A percentile compares a stretch with the other conserved stretches of the same genome.
Evolutionary conservation across 345 rosid genomes (phyloP).

Genomic region (Salix udensis): DNA sequence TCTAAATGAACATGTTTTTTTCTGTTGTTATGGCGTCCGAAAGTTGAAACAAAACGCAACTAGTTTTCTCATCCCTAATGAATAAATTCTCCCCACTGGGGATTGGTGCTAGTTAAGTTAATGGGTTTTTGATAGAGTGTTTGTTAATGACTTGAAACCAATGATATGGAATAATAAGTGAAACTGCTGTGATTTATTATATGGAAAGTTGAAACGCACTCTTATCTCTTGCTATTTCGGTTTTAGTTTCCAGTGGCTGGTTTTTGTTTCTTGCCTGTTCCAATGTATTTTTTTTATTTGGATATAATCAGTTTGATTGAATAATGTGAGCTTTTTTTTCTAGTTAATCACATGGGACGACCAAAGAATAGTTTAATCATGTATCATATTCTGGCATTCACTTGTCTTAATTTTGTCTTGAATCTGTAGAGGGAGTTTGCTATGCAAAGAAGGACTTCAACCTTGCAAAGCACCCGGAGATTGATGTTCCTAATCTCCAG

Average conservation of each 20-base stretch:
- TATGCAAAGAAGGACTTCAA: conserved; percentile 74
- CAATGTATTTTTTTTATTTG: neutral
- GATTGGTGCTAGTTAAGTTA: neutral
- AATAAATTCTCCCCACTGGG: neutral
- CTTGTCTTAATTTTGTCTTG: neutral
- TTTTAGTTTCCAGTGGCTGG: neutral
- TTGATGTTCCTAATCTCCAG: conserved; percentile 73
- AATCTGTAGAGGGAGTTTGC: conserved; percentile 62
- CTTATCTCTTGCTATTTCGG: neutral
- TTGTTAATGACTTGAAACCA: neutral
- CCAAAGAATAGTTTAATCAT: neutral
- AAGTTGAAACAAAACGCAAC: neutral
- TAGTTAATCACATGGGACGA: neutral
- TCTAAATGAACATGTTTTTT: neutral
- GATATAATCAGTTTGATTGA: neutral
- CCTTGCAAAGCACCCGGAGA: conserved; percentile 68
- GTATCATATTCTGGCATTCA: neutral
- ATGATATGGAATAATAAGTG: neutral
- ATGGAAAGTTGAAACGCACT: too few relatives aligned
- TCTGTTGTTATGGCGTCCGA: neutral
- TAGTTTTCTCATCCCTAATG: neutral
- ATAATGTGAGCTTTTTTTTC: neutral
- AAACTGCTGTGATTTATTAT: neutral
- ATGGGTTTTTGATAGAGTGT: neutral
- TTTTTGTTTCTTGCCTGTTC: neutral